phyloP scores from a whole-genome alignment of 108 stramenopile species.

The Nitzschia palea region DNA sequence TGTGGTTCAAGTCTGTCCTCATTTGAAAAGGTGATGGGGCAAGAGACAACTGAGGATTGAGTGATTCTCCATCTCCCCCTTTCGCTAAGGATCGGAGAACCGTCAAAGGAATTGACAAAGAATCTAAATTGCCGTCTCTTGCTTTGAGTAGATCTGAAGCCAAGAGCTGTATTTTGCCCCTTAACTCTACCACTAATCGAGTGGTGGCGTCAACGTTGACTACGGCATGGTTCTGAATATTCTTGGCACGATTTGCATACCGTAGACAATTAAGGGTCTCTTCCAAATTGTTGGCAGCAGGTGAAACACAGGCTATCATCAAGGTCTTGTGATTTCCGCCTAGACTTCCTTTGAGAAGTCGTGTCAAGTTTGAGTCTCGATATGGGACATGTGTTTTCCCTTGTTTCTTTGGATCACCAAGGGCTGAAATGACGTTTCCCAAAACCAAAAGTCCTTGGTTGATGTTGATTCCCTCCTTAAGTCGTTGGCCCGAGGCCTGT shows the following conservation, averaged over 20 bases:
- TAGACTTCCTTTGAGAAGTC: slow-evolving; percentile 85
- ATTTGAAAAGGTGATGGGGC: neutral
- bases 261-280: slow-evolving; percentile 94
- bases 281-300: slow-evolving; percentile 75
- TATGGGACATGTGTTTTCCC: slow-evolving; percentile 90
- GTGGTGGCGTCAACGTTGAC: slow-evolving; percentile 72
- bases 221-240: slow-evolving; percentile 91
- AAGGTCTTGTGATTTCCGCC: slow-evolving; percentile 97
- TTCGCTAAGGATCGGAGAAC: slow-evolving; percentile 41
- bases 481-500: slow-evolving; percentile 71
- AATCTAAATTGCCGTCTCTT: slow-evolving; percentile 35
- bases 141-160: slow-evolving; percentile 59
- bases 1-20: neutral
- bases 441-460: slow-evolving; percentile 94
- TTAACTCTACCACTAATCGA: slow-evolving; percentile 43
- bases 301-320: slow-evolving; percentile 95
- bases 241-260: slow-evolving; percentile 96
- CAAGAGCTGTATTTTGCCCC: slow-evolving; percentile 46
- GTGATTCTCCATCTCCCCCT: slow-evolving; percentile 31
- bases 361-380: slow-evolving; percentile 94
- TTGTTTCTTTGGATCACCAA: slow-evolving; percentile 72
- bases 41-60: neutral
- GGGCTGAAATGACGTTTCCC: slow-evolving; percentile 96
- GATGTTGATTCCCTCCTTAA: slow-evolving; percentile 97
- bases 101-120: slow-evolving; percentile 38